A percentile compares a stretch with the other conserved stretches of the same genome.
Conservation (phyloP, 768 basidiomycete species). For the Trametes gibbosa region DNA sequence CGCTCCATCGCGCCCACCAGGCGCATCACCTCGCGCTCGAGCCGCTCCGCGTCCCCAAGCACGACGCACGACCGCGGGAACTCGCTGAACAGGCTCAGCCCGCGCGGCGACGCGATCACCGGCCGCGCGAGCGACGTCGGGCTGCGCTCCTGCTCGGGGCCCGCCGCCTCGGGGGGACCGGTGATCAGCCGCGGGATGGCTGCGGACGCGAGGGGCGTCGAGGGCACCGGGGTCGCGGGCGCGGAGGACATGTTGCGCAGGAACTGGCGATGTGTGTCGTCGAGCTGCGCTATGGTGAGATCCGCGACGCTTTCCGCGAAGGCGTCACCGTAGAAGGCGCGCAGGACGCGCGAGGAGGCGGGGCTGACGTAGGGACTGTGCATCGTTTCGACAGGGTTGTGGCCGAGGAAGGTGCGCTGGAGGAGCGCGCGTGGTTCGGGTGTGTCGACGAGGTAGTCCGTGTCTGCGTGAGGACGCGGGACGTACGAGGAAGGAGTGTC, state of each 20-base stretch:
- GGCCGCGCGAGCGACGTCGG: conserved; percentile 27
- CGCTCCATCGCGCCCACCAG: conserved; percentile 35
- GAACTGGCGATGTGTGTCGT: conserved; percentile 20
- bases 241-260: conserved; percentile 24
- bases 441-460: conserved; percentile 53
- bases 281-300: conserved; percentile 27
- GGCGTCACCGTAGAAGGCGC: conserved; percentile 32
- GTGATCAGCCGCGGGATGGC: neutral
- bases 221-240: conserved; percentile 20
- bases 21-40: conserved; percentile 46
- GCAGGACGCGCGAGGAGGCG: conserved; percentile 32
- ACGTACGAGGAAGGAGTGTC: conserved; percentile 47
- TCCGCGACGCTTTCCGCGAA: conserved; percentile 27
- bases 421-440: conserved; percentile 51
- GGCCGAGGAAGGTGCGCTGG: conserved; percentile 53
- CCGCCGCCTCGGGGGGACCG: conserved; percentile 30
- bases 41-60: conserved; percentile 50
- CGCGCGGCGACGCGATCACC: conserved; percentile 30
- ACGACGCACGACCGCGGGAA: conserved; percentile 47
- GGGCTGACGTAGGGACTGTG: conserved; percentile 36
- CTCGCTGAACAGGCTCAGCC: conserved; percentile 41
- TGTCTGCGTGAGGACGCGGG: conserved; percentile 46
- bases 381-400: conserved; percentile 32
- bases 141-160: conserved; percentile 24
- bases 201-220: conserved; percentile 5